phyloP scores from a whole-genome alignment of 805 yeast genomes.

The Saturnispora saitoi region DNA sequence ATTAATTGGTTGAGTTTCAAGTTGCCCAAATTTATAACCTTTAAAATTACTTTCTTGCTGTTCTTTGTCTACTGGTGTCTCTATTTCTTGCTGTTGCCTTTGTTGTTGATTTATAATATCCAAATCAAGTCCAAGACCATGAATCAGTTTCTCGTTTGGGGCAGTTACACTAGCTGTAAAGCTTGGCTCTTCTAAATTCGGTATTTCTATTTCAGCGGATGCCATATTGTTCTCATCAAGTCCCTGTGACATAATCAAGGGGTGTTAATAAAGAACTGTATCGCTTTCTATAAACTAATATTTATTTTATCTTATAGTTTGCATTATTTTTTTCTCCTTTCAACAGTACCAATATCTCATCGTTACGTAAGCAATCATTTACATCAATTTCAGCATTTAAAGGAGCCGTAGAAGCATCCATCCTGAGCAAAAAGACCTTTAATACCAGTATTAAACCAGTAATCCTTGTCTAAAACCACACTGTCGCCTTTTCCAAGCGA shows the following conservation, averaged over 20 bases:
- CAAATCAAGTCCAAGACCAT: constrained; percentile 8
- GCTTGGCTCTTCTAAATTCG: background rate
- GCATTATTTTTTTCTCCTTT: constrained; percentile 1
- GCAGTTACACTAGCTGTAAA: background rate
- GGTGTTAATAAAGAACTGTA: background rate
- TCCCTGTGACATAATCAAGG: constrained; percentile 1
- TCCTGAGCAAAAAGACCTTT: constrained; percentile 59
- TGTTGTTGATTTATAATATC: background rate
- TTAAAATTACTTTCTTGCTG: background rate
- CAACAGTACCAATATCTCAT: background rate
- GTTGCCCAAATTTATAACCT: background rate
- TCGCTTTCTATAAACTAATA: background rate
- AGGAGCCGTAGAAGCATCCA: constrained; percentile 52
- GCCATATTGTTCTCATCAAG: background rate
- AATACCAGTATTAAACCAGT: constrained; percentile 41
- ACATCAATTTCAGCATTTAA: background rate
- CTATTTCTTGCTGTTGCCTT: background rate
- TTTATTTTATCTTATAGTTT: background rate
- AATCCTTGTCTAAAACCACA: constrained; percentile 34
- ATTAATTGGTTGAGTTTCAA: background rate
- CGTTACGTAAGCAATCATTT: background rate
- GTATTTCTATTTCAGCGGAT: constrained; percentile 2
- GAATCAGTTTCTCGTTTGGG: background rate
- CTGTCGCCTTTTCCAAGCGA: constrained; percentile 42
- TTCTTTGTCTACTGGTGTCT: background rate